phyloP scores from a whole-genome alignment of 1,139 yeast genomes.

The Spathaspora jeffriesii region DNA sequence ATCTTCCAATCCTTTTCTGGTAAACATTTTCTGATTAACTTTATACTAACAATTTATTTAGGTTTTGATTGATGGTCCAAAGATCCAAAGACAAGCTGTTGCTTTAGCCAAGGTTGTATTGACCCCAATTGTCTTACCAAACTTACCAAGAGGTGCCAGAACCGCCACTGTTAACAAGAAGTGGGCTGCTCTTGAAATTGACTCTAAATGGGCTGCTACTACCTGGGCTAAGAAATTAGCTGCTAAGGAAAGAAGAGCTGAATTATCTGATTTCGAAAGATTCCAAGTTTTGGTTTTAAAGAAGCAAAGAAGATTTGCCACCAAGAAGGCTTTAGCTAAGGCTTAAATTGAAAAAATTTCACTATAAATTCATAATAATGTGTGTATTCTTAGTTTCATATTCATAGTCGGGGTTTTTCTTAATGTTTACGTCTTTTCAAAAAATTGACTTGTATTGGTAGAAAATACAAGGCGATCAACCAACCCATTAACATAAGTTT shows the following conservation, averaged over 20 bases:
- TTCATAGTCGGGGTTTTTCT: conserved; percentile 27
- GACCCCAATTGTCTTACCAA: conserved; percentile 86
- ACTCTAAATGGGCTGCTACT: conserved; percentile 89
- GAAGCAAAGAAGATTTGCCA: conserved; percentile 96
- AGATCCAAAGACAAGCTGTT: conserved; percentile 91
- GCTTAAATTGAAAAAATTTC: conserved; percentile 51
- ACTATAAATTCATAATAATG: conserved; percentile 7
- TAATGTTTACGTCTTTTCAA: conserved; percentile 10
- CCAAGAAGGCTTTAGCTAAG: conserved; percentile 82
- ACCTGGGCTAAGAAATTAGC: conserved; percentile 99
- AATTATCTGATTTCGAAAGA: conserved; percentile 97
- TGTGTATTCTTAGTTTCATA: conserved; percentile 34
- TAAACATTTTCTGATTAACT: background rate
- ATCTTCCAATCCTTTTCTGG: background rate
- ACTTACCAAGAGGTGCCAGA: conserved; percentile 94
- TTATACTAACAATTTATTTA: conserved; percentile 32
- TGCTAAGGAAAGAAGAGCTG: conserved; percentile 88
- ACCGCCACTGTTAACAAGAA: conserved; percentile 84
- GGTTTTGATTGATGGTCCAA: conserved; percentile 97
- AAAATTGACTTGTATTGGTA: conserved; percentile 4
- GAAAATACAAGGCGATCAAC: background rate
- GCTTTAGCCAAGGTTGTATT: conserved; percentile 85
- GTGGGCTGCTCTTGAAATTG: conserved; percentile 91
- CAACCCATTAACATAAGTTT: background rate
- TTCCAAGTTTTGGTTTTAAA: conserved; percentile 97